phyloP scores from a whole-genome alignment of 306 rosid genomes.

The Trifolium pratense region DNA sequence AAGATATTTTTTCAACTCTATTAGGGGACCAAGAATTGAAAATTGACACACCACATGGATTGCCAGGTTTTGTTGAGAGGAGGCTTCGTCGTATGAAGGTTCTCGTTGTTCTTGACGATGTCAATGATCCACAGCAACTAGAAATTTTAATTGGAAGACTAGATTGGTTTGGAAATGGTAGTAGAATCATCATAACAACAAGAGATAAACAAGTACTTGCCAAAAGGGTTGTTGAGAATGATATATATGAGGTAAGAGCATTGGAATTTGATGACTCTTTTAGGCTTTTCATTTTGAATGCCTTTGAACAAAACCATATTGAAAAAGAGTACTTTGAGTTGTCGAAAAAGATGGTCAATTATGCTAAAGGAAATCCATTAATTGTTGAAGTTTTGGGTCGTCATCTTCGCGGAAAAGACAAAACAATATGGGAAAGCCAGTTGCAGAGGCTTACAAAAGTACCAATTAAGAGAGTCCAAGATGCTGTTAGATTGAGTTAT shows the following conservation, averaged over 20 bases:
- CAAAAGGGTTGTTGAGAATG: neutral
- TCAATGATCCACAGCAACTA: slow-evolving; percentile 2
- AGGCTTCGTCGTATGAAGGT: slow-evolving; percentile 17
- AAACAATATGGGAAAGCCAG: slow-evolving; percentile 30
- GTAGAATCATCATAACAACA: slow-evolving; percentile 36
- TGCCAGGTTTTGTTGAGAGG: neutral
- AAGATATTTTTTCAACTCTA: neutral
- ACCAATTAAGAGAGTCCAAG: neutral
- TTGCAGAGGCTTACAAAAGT: neutral
- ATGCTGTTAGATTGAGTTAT: slow-evolving; percentile 2
- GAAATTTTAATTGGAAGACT: neutral
- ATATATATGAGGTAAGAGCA: neutral
- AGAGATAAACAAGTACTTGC: slow-evolving; percentile 19
- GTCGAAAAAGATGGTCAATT: neutral
- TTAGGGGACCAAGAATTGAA: neutral
- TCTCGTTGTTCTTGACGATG: slow-evolving; percentile 32
- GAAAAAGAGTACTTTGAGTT: neutral
- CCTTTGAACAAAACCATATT: slow-evolving; percentile 2
- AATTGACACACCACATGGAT: neutral
- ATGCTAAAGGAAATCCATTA: slow-evolving; percentile 28
- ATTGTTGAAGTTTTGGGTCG: slow-evolving; percentile 30
- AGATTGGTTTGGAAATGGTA: slow-evolving; percentile 22
- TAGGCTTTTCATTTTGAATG: slow-evolving; percentile 20
- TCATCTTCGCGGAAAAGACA: neutral
- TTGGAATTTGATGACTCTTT: neutral